Evolutionary conservation across 164 flowering plant species (phyloP), one percentile per base, ranked within the genome.

Genomic region (Aristolochia contorta): DNA sequence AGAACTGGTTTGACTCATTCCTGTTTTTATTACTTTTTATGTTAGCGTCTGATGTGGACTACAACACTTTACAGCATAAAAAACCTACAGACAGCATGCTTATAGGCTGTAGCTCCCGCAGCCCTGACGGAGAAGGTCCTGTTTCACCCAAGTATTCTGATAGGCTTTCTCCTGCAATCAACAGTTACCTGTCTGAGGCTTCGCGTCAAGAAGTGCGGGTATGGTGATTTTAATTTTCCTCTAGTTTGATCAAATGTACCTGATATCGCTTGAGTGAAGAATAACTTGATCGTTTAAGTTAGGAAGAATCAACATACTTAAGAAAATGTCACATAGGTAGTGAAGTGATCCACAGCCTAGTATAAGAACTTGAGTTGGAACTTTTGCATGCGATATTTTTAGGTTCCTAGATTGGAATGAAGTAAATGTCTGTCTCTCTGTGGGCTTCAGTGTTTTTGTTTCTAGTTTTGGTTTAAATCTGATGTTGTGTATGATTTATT

Each of bases 81-180:
- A 88, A 80, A 75, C 85, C 91, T 55, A 75, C 84, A 58, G 97
- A 91, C 68, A 78, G 80, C 78, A 77, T 91, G 86, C 86, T 85
- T 63, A 61, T 91, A 65, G 92, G 96, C 21, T 72, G 77, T 64
- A 90, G 88, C 77, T 86, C 99, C 69, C 88, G 95, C 60, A 87
- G 89, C 65, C 80, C 84, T 51, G 81, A 76, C 63, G 84, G 84
- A 16, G 96, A 90, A 66, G 90, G 82, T 47, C 83, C 95, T 63
- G 62, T 65, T 24, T 86, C 96, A 54, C 92, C 95, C 0, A 88
- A 85, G 78, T 94, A 91, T 65, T 80, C 97, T 64, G 97, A 94
- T 47, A 88, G 87, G 76, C 96, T 94, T 47, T 94, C 99, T 46
- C 99, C 99, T 65, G 88, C 99, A 66, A 82, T 94, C 61, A 94